Evolutionary conservation across 257 asterid species (phyloP).

Genomic region (Solanum appendiculatum): DNA sequence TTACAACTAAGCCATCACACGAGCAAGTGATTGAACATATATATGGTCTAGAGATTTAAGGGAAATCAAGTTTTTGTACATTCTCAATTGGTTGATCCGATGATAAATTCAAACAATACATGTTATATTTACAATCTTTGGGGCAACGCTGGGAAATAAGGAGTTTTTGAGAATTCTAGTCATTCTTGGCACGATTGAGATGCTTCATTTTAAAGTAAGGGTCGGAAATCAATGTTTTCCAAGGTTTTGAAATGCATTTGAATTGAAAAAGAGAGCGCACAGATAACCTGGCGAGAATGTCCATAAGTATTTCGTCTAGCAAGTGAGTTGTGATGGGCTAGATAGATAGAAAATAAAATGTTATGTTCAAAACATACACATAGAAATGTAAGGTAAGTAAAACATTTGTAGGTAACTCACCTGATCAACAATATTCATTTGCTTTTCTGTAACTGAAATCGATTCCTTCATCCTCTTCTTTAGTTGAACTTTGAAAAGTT

Average conservation of each 20-base stretch:
- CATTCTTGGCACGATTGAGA: neutral
- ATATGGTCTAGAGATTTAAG: neutral
- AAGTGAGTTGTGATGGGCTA: neutral
- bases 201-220: neutral
- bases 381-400: neutral
- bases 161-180: neutral
- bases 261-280: neutral
- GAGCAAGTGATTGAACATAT: neutral
- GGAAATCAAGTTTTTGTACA: neutral
- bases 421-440: neutral
- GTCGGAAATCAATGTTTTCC: too few species aligned
- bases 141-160: neutral
- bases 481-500: neutral
- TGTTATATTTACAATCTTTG: neutral
- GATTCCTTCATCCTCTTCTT: neutral
- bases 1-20: neutral
- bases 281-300: neutral
- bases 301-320: neutral
- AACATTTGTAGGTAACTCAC: neutral
- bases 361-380: neutral
- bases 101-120: neutral
- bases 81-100: neutral
- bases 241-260: neutral
- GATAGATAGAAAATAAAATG: neutral
- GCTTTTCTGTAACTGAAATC: neutral